phyloP scores from a whole-genome alignment of 2,329 filamentous ascomycete species.

The Keithomyces neogunnii region DNA sequence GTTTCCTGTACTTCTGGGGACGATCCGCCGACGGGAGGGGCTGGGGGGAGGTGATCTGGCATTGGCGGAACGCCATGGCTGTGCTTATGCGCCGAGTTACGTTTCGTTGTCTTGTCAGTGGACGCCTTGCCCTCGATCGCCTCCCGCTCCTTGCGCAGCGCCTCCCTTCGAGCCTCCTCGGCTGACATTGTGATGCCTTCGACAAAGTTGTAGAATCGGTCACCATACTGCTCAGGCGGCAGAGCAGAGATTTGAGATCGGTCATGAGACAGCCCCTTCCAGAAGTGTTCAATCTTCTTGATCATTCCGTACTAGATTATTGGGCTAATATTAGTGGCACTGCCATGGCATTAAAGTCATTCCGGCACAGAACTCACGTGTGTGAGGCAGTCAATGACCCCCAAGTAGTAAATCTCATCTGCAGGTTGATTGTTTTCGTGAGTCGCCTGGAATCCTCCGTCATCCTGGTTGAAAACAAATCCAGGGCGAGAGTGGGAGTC shows the following conservation, averaged over 20 bases:
- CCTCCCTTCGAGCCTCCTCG: slow-evolving; percentile 71
- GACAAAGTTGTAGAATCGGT: slow-evolving; percentile 90
- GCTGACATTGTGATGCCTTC: slow-evolving; percentile 81
- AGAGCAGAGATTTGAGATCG: slow-evolving; percentile 87
- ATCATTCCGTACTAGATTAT: slow-evolving; percentile 70
- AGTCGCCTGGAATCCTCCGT: slow-evolving; percentile 87
- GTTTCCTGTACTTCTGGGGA: slow-evolving; percentile 32
- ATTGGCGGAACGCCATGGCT: slow-evolving; percentile 31
- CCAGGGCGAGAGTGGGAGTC: slow-evolving; percentile 61
- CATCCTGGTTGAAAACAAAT: slow-evolving; percentile 86
- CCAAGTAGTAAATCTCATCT: slow-evolving; percentile 94
- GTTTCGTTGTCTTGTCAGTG: slow-evolving; percentile 22
- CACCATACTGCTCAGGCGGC: slow-evolving; percentile 82
- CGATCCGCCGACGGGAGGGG: slow-evolving; percentile 22
- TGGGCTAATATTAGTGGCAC: slow-evolving; percentile 3
- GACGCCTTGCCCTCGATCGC: slow-evolving; percentile 32
- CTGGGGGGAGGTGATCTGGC: slow-evolving; percentile 37
- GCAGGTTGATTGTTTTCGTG: slow-evolving; percentile 79
- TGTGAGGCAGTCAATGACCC: slow-evolving; percentile 96
- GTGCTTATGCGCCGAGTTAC: slow-evolving; percentile 26
- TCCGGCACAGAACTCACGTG: slow-evolving; percentile 57
- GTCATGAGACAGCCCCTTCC: slow-evolving; percentile 83
- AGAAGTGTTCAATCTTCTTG: slow-evolving; percentile 94
- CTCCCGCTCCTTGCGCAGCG: slow-evolving; percentile 50
- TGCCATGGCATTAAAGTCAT: not conserved